Base-by-base conservation (phyloP, 208 protist genomes). In the Wallacemonas sp. region DNA sequence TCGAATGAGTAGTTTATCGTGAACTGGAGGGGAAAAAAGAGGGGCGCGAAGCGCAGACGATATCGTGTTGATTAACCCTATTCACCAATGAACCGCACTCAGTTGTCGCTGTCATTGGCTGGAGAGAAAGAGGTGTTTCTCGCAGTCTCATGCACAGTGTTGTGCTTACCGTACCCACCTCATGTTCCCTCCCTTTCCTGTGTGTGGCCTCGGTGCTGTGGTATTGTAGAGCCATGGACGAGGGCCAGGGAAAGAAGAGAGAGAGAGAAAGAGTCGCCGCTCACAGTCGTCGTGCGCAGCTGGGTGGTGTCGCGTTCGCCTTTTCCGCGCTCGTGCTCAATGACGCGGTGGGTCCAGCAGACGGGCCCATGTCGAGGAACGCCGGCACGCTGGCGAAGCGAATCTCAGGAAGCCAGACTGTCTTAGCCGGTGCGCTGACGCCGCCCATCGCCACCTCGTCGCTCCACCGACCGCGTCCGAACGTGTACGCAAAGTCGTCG, bases 381-480 rank as follows among this genome's bases (percentile, higher is more conserved):
- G 28, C 36, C 10, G 73, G 73, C 16, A 67, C 52, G 7, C 50
- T 38, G 7, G 45, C 57, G 41, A 79, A 71, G 38, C 49, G 26
- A 28, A 79, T 44, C 45, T 52, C 67, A 10, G 73, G 73, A 18
- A 79, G 52, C 73, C 73, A 79, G 62, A 79, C 73, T 32, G 66
- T 74, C 61, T 66, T 67, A 1, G 59, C 52, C 20, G 73, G 39
- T 10, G 42, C 61, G 16, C 29, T 41, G 31, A 45, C 42, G 11
- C 52, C 50, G 49, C 22, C 57, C 20, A 59, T 23, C 26, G 63
- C 44, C n/a, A 25, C 29, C 64, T 73, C 70, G 18, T 46, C 52
- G 41, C 62, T 57, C 57, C 65, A 65, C 49, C 38, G 72, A 14
- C 62, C 61, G 16, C 46, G 44, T 41, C 63, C 62, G 44, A 72